phyloP scores from a whole-genome alignment of 441 rosid species.

The Mallotus japonicus region DNA sequence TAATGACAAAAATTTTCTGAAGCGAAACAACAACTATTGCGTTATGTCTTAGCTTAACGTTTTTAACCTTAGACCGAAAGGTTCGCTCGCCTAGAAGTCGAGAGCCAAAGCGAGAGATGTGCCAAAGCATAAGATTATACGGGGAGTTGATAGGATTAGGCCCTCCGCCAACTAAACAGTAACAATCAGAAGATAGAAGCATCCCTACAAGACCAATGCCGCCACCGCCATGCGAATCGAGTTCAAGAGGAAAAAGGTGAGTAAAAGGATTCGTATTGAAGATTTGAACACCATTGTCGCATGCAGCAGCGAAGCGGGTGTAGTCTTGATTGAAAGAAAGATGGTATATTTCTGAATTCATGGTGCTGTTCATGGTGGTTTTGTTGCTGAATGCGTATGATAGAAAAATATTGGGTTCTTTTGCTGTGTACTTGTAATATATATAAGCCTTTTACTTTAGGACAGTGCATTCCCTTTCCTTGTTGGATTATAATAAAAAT shows the following conservation, averaged over 20 bases:
- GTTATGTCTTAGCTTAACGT: slow-evolving; percentile 43
- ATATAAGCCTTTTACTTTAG: too few relatives aligned
- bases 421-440: too few relatives aligned
- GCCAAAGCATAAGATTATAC: slow-evolving; percentile 44
- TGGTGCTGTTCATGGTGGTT: neutral
- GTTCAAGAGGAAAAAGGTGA: slow-evolving; percentile 27
- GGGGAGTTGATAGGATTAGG: slow-evolving; percentile 28
- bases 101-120: slow-evolving; percentile 24
- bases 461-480: too few relatives aligned
- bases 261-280: slow-evolving; percentile 42
- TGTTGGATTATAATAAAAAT: too few relatives aligned
- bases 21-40: slow-evolving; percentile 36
- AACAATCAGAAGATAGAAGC: slow-evolving; percentile 43
- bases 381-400: too few relatives aligned
- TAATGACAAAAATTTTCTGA: slow-evolving; percentile 43
- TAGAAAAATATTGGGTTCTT: too few relatives aligned
- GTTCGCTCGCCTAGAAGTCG: slow-evolving; percentile 45
- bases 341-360: slow-evolving; percentile 25
- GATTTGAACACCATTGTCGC: slow-evolving; percentile 44
- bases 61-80: slow-evolving; percentile 46
- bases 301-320: slow-evolving; percentile 45
- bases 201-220: slow-evolving; percentile 40
- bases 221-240: slow-evolving; percentile 19
- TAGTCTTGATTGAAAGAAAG: slow-evolving; percentile 52
- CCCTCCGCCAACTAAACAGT: slow-evolving; percentile 43